A percentile compares a stretch with the other conserved stretches of the same genome.
These are phyloP conservation scores for Macrophomina phaseolina DNA, from an alignment of 2,329 filamentous ascomycete genomes.

Conservation along the genomic window DNA sequence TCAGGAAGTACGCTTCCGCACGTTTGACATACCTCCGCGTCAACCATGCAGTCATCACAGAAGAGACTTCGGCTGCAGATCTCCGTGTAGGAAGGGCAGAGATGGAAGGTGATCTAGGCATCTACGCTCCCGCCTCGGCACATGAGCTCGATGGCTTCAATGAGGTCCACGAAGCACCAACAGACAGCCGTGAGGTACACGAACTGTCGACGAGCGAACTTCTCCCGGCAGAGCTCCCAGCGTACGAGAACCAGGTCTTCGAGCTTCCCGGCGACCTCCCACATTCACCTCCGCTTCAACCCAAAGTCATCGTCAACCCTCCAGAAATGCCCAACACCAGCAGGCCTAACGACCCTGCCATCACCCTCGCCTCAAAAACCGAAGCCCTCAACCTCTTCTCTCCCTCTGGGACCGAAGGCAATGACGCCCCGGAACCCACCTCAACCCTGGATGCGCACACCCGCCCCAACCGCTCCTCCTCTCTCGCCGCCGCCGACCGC, in stretches of 20 bases:
- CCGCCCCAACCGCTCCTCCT: neutral
- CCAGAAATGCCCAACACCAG: slow-evolving; percentile 40
- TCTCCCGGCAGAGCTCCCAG: slow-evolving; percentile 7
- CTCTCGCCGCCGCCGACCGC: slow-evolving; percentile 32
- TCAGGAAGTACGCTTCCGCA: slow-evolving; percentile 54
- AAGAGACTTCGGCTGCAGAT: slow-evolving; percentile 42
- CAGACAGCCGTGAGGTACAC: slow-evolving; percentile 38
- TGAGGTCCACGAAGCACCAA: slow-evolving; percentile 41
- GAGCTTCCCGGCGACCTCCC: slow-evolving; percentile 22
- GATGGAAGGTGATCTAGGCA: slow-evolving; percentile 34
- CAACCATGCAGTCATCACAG: slow-evolving; percentile 61
- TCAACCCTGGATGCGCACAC: neutral
- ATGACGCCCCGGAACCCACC: neutral
- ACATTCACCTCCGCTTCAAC: slow-evolving; percentile 8
- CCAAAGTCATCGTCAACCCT: slow-evolving; percentile 33
- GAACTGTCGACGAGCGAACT: slow-evolving; percentile 48
- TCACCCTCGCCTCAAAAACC: slow-evolving; percentile 46
- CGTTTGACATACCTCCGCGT: slow-evolving; percentile 61
- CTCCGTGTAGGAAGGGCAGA: slow-evolving; percentile 31
- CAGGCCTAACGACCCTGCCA: slow-evolving; percentile 53
- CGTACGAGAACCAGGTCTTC: neutral
- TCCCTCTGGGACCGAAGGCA: neutral
- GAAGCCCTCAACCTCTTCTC: neutral
- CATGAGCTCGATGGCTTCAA: slow-evolving; percentile 37
- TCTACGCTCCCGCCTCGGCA: slow-evolving; percentile 33